These are phyloP conservation scores for Cytospora piceicola DNA, from an alignment of 2,329 filamentous ascomycete species.

Conservation along the genomic window DNA sequence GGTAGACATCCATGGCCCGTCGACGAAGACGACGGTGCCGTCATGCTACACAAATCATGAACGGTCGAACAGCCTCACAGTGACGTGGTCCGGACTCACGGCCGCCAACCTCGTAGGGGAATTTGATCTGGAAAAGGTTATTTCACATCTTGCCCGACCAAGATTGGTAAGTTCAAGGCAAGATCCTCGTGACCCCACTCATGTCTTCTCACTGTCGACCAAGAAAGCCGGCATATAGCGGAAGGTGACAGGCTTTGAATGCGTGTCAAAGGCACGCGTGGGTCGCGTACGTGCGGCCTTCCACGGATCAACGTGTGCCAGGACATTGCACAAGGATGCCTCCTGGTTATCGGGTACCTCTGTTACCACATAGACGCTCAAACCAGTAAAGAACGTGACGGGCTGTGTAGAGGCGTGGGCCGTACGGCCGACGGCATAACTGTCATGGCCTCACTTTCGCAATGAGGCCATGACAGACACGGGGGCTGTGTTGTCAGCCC, in stretches of 20 bases:
- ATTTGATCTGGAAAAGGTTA: conserved; percentile 11
- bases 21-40: conserved; percentile 19
- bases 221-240: conserved; percentile 13
- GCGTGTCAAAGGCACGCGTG: conserved; percentile 7
- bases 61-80: not conserved
- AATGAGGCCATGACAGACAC: conserved; percentile 15
- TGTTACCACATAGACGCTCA: conserved; percentile 4
- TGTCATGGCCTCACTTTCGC: not conserved
- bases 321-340: conserved; percentile 21
- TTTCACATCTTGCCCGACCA: conserved; percentile 18
- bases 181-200: not conserved
- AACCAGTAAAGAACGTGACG: conserved; percentile 11
- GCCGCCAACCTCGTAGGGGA: conserved; percentile 7
- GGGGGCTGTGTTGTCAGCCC: conserved; percentile 31
- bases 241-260: not conserved
- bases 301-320: conserved; percentile 21
- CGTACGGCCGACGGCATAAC: not conserved
- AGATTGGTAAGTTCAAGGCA: not conserved
- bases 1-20: conserved; percentile 8
- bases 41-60: conserved; percentile 4
- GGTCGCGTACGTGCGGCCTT: not conserved
- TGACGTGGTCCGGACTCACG: conserved; percentile 18
- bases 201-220: not conserved
- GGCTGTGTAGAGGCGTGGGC: not conserved
- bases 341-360: conserved; percentile 16